phyloP scores from a whole-genome alignment of 2,329 filamentous ascomycete species.

The Colletotrichum graminicola region DNA sequence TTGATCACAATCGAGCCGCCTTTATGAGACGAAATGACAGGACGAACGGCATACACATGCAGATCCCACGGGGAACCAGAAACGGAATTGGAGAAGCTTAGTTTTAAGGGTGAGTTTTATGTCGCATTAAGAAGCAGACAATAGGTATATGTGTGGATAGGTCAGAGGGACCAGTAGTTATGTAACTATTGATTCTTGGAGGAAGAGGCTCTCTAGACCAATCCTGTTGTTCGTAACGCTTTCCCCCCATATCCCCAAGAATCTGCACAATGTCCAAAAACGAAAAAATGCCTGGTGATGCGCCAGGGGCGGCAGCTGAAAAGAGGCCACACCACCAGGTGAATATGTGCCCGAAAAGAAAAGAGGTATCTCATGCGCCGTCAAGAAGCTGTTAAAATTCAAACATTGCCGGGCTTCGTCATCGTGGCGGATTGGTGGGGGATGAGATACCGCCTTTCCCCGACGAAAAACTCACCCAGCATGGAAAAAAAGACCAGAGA shows the following conservation, averaged over 20 bases:
- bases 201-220: conserved; percentile 15
- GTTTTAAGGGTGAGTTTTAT: conserved; percentile 34
- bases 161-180: conserved; percentile 12
- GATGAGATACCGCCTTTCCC: conserved; percentile 7
- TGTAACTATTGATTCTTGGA: conserved; percentile 8
- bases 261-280: conserved; percentile 36
- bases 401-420: conserved; percentile 27
- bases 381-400: conserved; percentile 28
- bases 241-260: conserved; percentile 29
- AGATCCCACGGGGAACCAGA: background rate
- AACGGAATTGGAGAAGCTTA: background rate
- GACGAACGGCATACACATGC: conserved; percentile 20
- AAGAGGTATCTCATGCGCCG: conserved; percentile 39
- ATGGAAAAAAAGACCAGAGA: background rate
- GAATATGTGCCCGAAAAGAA: conserved; percentile 16
- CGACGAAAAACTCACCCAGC: conserved; percentile 30
- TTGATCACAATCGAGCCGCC: background rate
- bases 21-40: conserved; percentile 31
- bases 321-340: conserved; percentile 21
- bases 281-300: conserved; percentile 17
- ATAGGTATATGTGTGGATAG: conserved; percentile 36
- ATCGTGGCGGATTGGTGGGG: conserved; percentile 21
- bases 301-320: background rate
- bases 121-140: conserved; percentile 41
- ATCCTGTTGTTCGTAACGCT: conserved; percentile 15